Conservation (phyloP, 441 rosid species). For the Adansonia gregorii region DNA sequence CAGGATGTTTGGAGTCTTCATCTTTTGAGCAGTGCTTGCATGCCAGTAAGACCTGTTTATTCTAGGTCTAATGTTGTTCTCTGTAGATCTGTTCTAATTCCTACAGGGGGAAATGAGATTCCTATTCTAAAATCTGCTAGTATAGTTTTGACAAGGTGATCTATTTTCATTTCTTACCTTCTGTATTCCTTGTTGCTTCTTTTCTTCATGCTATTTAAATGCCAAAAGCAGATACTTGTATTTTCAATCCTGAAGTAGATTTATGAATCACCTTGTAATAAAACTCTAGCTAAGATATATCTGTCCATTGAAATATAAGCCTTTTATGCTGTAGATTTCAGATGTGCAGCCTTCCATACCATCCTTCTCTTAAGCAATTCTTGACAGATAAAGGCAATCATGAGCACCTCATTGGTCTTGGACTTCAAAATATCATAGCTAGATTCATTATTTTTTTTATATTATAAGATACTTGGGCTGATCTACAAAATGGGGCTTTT, state of each 20-base stretch:
- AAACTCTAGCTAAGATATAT: neutral
- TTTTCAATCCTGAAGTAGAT: slow-evolving; percentile 5
- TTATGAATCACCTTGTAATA: slow-evolving; percentile 2
- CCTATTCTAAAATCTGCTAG: slow-evolving; percentile 70
- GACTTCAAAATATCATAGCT: neutral
- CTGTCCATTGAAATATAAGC: neutral
- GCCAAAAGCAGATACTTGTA: neutral
- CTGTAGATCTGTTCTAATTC: slow-evolving; percentile 69
- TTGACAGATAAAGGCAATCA: slow-evolving; percentile 2
- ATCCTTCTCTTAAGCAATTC: neutral
- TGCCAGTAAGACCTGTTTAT: slow-evolving; percentile 49
- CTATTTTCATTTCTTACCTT: slow-evolving; percentile 10
- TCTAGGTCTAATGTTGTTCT: slow-evolving; percentile 57
- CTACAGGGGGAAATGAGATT: slow-evolving; percentile 61
- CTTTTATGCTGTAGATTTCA: slow-evolving; percentile 10
- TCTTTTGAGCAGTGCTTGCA: slow-evolving; percentile 46
- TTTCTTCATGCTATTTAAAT: slow-evolving; percentile 1
- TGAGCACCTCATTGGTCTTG: neutral
- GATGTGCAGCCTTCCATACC: neutral
- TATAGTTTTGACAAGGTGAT: slow-evolving; percentile 58
- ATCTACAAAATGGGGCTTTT: neutral
- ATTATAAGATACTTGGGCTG: neutral
- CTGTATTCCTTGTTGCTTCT: slow-evolving; percentile 18
- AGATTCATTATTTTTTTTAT: neutral
- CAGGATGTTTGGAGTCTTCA: slow-evolving; percentile 70